Percentiles rank a stretch among this genome's conserved stretches.
These are phyloP conservation scores for Quercus rubra DNA, from an alignment of 306 rosid species.

Conservation along the genomic window DNA sequence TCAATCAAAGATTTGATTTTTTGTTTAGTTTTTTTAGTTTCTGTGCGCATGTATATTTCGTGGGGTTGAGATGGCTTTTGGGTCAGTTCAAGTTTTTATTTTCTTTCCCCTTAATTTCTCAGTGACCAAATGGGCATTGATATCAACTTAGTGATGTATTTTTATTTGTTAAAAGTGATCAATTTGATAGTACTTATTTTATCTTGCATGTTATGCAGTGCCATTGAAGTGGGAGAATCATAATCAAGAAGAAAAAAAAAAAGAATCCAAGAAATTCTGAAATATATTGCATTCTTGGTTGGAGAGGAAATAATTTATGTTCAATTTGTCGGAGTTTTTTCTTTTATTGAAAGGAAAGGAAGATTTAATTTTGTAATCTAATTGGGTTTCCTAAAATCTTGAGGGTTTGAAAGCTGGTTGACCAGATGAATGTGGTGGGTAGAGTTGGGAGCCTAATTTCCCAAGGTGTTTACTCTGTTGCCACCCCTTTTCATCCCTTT, in stretches of 20 bases:
- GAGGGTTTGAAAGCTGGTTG: slow-evolving; percentile 24
- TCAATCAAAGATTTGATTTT: not conserved
- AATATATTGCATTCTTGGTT: slow-evolving; percentile 5
- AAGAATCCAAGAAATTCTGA: slow-evolving; percentile 16
- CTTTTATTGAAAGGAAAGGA: slow-evolving; percentile 18
- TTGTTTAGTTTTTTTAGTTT: not conserved
- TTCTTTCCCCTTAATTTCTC: not conserved
- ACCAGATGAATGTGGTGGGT: slow-evolving; percentile 84
- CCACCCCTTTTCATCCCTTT: slow-evolving; percentile 95
- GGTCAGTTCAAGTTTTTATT: not conserved
- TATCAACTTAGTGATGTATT: not conserved
- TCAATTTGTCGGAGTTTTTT: slow-evolving; percentile 8
- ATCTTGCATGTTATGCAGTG: slow-evolving; percentile 34
- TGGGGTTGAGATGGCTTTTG: not conserved
- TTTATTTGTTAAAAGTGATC: not conserved
- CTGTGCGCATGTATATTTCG: not conserved
- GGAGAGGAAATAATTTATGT: slow-evolving; percentile 28
- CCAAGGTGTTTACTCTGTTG: slow-evolving; percentile 91
- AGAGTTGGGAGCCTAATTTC: slow-evolving; percentile 82
- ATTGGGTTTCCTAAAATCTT: slow-evolving; percentile 26
- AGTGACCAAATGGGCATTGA: not conserved
- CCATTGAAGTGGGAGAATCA: slow-evolving; percentile 24
- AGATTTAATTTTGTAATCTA: slow-evolving; percentile 27
- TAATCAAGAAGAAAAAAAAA: slow-evolving; percentile 4
- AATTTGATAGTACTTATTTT: not conserved